Evolutionary conservation across 495 filamentous ascomycete genomes (phyloP).

Genomic region (Beverwykella pulmonaria): DNA sequence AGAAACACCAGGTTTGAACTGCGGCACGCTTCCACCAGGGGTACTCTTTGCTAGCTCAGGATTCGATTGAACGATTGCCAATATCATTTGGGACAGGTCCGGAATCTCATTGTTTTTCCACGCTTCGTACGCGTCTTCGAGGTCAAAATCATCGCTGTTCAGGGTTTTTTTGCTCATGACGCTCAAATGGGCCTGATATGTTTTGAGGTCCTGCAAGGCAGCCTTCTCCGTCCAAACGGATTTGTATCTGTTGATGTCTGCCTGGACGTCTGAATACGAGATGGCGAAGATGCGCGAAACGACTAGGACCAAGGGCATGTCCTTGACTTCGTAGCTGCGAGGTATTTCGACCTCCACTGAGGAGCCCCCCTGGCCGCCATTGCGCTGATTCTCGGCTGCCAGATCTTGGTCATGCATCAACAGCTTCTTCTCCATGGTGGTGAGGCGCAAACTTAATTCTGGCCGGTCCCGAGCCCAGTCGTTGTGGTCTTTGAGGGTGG

Average conservation of each 20-base stretch:
- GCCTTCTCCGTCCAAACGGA: constrained; percentile 86
- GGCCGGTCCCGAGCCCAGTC: constrained; percentile 79
- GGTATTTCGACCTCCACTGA: constrained; percentile 78
- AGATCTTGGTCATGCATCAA: constrained; percentile 94
- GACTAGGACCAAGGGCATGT: constrained; percentile 90
- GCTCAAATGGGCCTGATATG: constrained; percentile 85
- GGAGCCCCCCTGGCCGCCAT: constrained; percentile 58
- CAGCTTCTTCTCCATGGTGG: constrained; percentile 87
- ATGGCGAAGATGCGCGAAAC: constrained; percentile 84
- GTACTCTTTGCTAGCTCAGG: constrained; percentile 80
- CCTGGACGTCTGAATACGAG: constrained; percentile 73
- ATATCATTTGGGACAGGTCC: constrained; percentile 88
- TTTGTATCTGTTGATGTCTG: constrained; percentile 80
- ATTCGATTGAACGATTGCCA: constrained; percentile 81
- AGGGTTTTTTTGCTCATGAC: constrained; percentile 77
- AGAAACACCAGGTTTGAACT: constrained; percentile 53
- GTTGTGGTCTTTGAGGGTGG: constrained; percentile 72
- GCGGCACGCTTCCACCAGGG: constrained; percentile 53
- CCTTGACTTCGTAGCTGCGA: constrained; percentile 86
- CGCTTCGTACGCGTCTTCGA: constrained; percentile 82
- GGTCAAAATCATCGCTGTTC: constrained; percentile 81
- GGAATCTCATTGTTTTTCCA: constrained; percentile 87
- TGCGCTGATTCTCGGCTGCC: constrained; percentile 57
- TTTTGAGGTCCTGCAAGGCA: constrained; percentile 86
- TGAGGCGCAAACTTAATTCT: constrained; percentile 76